These are phyloP conservation scores for Penicillium frequentans DNA, from an alignment of 2,329 filamentous ascomycete species.

Conservation along the genomic window DNA sequence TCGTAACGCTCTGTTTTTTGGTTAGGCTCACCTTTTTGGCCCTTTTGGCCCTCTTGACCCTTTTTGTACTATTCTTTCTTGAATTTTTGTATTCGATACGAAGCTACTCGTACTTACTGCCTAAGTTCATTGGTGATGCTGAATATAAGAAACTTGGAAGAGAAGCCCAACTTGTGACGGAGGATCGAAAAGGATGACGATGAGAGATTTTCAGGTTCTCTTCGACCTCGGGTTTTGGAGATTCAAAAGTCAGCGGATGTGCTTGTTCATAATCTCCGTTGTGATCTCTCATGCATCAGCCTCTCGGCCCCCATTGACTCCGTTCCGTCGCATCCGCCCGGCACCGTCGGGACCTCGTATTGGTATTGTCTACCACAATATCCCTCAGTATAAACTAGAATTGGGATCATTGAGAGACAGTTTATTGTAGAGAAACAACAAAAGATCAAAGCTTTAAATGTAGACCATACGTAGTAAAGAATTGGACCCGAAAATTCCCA, in stretches of 20 bases:
- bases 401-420: neutral
- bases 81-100: neutral
- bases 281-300: conserved; percentile 17
- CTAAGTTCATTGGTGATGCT: neutral
- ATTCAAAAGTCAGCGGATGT: neutral
- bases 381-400: neutral
- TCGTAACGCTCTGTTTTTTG: neutral
- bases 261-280: conserved; percentile 1
- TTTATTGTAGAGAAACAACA: neutral
- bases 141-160: neutral
- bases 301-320: conserved; percentile 25
- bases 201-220: neutral
- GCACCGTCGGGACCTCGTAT: conserved; percentile 7
- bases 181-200: neutral
- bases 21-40: neutral
- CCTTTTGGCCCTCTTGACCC: neutral
- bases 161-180: neutral
- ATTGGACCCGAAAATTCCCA: neutral
- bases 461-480: neutral
- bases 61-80: neutral
- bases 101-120: neutral
- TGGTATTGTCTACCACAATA: neutral
- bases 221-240: neutral
- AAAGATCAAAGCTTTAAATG: neutral
- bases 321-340: conserved; percentile 31